Percentiles rank a stretch among this genome's conserved stretches.
Conservation (phyloP, 2,329 filamentous ascomycete species). For the Fonsecaea nubica region DNA sequence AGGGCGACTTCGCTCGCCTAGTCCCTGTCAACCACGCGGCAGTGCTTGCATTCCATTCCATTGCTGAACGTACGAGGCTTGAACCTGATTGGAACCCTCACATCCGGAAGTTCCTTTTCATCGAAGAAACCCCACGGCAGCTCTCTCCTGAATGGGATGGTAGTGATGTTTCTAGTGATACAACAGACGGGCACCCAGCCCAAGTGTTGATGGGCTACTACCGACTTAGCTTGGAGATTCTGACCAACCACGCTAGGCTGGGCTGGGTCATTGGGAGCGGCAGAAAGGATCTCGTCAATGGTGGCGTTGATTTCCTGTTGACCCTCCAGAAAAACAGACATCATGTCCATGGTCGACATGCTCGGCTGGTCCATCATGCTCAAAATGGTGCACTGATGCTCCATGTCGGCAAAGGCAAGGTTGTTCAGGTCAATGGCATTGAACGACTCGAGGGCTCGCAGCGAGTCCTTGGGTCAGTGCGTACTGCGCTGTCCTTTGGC, state of each 20-base stretch:
- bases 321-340: slow-evolving; percentile 24
- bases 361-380: slow-evolving; percentile 20
- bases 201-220: slow-evolving; percentile 25
- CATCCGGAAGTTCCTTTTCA: slow-evolving; percentile 20
- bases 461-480: slow-evolving; percentile 12
- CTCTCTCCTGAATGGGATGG: slow-evolving; percentile 26
- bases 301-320: slow-evolving; percentile 27
- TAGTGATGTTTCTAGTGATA: slow-evolving; percentile 16
- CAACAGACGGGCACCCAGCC: slow-evolving; percentile 7
- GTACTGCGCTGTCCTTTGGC: slow-evolving; percentile 21
- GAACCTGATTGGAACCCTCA: slow-evolving; percentile 28
- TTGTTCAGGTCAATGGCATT: slow-evolving; percentile 21
- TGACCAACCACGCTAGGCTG: slow-evolving; percentile 13
- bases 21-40: slow-evolving; percentile 26
- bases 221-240: slow-evolving; percentile 23
- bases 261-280: slow-evolving; percentile 29
- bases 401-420: slow-evolving; percentile 20
- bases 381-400: slow-evolving; percentile 25
- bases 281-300: slow-evolving; percentile 17
- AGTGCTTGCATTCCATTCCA: slow-evolving; percentile 25
- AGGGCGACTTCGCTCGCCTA: slow-evolving; percentile 26
- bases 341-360: slow-evolving; percentile 26
- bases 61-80: slow-evolving; percentile 22
- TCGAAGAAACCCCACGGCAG: slow-evolving; percentile 19
- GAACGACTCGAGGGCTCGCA: slow-evolving; percentile 14